A percentile compares a stretch with the other conserved stretches of the same genome.
Evolutionary conservation across 139 green algal genomes (phyloP).

Genomic region (Eudorina sp.): DNA sequence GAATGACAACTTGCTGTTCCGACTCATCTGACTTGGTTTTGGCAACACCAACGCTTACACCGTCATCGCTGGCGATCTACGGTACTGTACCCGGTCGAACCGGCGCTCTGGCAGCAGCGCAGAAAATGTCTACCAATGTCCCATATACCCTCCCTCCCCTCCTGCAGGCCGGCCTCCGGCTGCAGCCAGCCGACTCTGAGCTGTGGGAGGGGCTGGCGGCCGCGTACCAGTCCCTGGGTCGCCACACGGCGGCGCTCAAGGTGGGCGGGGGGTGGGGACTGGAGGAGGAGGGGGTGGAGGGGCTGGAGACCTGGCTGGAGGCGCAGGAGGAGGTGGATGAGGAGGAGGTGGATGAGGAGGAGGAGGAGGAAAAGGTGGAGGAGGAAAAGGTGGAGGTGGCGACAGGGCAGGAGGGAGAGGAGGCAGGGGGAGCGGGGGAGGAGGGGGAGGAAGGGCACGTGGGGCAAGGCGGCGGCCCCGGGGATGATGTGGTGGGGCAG

Average conservation of each 20-base stretch:
- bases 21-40: too few species aligned
- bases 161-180: slow-evolving; percentile 62
- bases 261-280: slow-evolving; percentile 4
- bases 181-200: slow-evolving; percentile 51
- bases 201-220: slow-evolving; percentile 81
- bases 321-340: not conserved
- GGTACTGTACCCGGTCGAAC: too few species aligned
- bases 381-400: not conserved
- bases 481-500: not conserved
- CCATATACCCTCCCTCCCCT: too few species aligned
- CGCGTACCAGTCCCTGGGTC: slow-evolving; percentile 69
- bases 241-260: slow-evolving; percentile 73
- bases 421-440: not conserved
- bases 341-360: not conserved
- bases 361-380: not conserved
- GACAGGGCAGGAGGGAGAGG: not conserved
- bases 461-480: not conserved
- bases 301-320: not conserved
- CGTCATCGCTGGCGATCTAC: too few species aligned
- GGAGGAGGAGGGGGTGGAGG: not conserved
- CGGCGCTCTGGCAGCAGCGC: too few species aligned
- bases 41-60: too few species aligned
- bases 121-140: too few species aligned
- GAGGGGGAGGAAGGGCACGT: not conserved
- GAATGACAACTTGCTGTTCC: too few species aligned